Base-by-base conservation (phyloP, 75 land plant genomes). In the Pinus tabuliformis region DNA sequence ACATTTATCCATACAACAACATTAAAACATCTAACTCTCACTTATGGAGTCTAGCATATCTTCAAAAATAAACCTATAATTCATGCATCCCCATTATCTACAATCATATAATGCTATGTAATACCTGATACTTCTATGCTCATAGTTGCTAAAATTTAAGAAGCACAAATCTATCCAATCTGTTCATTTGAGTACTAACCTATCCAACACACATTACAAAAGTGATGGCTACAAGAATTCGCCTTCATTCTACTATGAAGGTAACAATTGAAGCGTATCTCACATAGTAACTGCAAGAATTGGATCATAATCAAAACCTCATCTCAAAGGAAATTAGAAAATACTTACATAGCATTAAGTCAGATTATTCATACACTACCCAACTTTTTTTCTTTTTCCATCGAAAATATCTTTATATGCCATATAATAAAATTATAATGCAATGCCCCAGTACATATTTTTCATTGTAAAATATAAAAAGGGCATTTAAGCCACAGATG, bases 171-270 rank as follows among this genome's bases (percentile, higher is more conserved):
- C 14, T n/a, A 60, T 39, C 17, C n/a, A 61, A 59, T 59, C 18
- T 60, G 5, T n/a, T 28, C 20, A 60, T 11, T 30, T 26, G 5
- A 28, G 16, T 33, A 75, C 84, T 65, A 36, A 91, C 91, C 89
- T 84, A 71, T 81, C 95, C 95, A 93, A 71, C 96, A 93, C 28
- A 73, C 18, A 22, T 58, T 57, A 75, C 96, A 93, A 60, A 87
- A 93, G 42, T 75, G 83, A 82, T 93, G 96, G 56, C 89, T 87
- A 77, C 96, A 93, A 60, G 78, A 70, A 62, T 89, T 83, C 33
- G 92, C 88, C 61, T 77, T 80, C 86, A 91, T 86, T 60, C 33
- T 73, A 33, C 75, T 73, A 37, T 42, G 36, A 18, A 85, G 83
- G 78, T 81, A 78, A 2, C 61, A 72, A 36, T 93, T 92, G 52